Conservation (phyloP, 1,139 yeast genomes). For the Saccharomycopsis phalli region DNA sequence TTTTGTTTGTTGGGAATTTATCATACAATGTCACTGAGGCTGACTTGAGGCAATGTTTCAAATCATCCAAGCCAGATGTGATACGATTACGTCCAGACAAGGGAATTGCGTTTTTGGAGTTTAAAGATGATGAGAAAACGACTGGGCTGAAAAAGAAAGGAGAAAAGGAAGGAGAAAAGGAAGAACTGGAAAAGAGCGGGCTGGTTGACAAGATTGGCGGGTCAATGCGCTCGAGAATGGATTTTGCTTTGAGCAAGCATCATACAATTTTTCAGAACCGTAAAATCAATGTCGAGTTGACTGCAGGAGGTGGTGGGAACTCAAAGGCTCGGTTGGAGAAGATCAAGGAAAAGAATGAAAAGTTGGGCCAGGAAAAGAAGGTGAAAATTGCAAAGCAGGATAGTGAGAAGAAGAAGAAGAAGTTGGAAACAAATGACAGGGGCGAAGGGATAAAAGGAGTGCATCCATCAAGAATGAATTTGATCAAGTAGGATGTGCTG, state of each 20-base stretch:
- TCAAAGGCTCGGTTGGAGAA: conserved; percentile 61
- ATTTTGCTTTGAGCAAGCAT: conserved; percentile 73
- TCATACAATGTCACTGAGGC: conserved; percentile 62
- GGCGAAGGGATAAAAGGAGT: conserved; percentile 28
- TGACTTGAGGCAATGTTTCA: conserved; percentile 67
- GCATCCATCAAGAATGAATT: conserved; percentile 57
- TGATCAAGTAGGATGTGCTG: too few species aligned
- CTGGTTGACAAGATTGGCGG: conserved; percentile 5
- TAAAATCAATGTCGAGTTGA: conserved; percentile 86
- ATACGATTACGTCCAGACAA: conserved; percentile 73
- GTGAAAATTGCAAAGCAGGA: conserved; percentile 35
- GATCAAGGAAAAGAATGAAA: conserved; percentile 69
- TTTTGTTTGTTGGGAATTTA: conserved; percentile 86
- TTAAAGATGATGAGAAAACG: conserved; percentile 35
- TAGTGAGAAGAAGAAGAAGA: conserved; percentile 26
- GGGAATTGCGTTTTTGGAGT: conserved; percentile 92
- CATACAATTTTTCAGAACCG: conserved; percentile 60
- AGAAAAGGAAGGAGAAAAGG: conserved; percentile 3
- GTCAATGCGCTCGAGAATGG: conserved; percentile 66
- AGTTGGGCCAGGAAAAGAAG: conserved; percentile 56
- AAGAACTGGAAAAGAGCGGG: conserved; percentile 1
- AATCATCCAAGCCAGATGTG: conserved; percentile 60
- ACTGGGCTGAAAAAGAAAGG: conserved; percentile 29
- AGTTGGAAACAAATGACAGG: conserved; percentile 19
- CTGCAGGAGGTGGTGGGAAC: conserved; percentile 98